Conservation (phyloP, 306 rosid genomes). For the Vachellia collinsii region DNA sequence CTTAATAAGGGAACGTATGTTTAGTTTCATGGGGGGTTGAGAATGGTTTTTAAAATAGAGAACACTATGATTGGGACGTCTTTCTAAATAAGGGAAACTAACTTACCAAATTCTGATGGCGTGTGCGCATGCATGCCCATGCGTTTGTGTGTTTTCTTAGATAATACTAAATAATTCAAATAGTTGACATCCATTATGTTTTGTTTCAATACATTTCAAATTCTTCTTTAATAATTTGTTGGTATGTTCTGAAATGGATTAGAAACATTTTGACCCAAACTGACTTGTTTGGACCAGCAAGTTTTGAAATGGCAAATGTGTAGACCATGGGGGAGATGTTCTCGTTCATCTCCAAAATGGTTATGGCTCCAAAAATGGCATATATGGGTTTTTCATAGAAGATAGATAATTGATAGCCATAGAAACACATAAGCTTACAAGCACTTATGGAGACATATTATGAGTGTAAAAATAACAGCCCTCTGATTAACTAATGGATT, state of each 20-base stretch:
- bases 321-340: neutral
- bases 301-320: neutral
- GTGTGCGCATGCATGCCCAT: no score
- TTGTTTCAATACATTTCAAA: no score
- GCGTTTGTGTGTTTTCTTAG: no score
- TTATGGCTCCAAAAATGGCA: neutral
- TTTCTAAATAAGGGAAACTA: no score
- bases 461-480: slow-evolving; percentile 27
- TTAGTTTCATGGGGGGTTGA: no score
- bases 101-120: no score
- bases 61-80: no score
- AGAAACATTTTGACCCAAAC: neutral
- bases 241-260: neutral
- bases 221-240: neutral
- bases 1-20: no score
- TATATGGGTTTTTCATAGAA: neutral
- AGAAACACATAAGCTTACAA: neutral
- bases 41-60: no score
- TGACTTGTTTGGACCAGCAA: neutral
- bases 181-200: no score
- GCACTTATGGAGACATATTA: slow-evolving; percentile 20
- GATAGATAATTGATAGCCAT: slow-evolving; percentile 24
- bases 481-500: slow-evolving; percentile 32
- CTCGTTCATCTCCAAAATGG: neutral
- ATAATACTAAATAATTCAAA: no score